Evolutionary conservation across 768 basidiomycete species (phyloP).

Genomic region (Collybiopsis luxurians): DNA sequence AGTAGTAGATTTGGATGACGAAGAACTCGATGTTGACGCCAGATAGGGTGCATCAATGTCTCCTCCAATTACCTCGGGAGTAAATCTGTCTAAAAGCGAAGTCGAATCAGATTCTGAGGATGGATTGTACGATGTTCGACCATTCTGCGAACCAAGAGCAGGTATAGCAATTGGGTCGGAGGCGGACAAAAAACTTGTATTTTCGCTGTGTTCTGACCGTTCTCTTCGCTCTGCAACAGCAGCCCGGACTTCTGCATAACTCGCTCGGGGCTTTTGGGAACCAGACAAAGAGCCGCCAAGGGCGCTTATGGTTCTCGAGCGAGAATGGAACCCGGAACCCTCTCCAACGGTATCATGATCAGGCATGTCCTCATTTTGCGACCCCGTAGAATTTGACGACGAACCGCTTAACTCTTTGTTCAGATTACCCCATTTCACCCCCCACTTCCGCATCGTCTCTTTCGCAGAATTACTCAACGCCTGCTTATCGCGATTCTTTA

Average conservation of each 20-base stretch:
- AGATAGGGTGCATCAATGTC: neutral
- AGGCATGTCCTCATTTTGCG: slow-evolving; percentile 34
- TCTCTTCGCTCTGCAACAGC: slow-evolving; percentile 70
- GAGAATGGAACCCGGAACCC: slow-evolving; percentile 15
- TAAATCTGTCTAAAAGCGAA: neutral
- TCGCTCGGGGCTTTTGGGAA: slow-evolving; percentile 46
- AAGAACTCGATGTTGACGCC: slow-evolving; percentile 21
- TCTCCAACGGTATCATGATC: slow-evolving; percentile 37
- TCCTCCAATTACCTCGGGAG: neutral
- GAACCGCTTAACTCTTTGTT: slow-evolving; percentile 45
- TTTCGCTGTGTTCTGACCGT: slow-evolving; percentile 20
- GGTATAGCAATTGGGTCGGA: slow-evolving; percentile 16
- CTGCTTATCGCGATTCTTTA: slow-evolving; percentile 86
- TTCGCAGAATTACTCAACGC: slow-evolving; percentile 81
- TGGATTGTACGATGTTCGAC: neutral
- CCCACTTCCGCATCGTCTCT: slow-evolving; percentile 92
- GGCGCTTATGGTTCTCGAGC: slow-evolving; percentile 26
- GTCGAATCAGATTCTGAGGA: neutral
- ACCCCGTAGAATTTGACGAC: slow-evolving; percentile 14
- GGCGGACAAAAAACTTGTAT: slow-evolving; percentile 13
- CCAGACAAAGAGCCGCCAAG: slow-evolving; percentile 24
- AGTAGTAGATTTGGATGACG: slow-evolving; percentile 27
- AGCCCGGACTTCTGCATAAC: slow-evolving; percentile 72
- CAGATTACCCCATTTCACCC: slow-evolving; percentile 72
- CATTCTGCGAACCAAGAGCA: neutral